These are phyloP conservation scores for Russula griseocarnosa DNA, from an alignment of 768 basidiomycete genomes.

Conservation along the genomic window DNA sequence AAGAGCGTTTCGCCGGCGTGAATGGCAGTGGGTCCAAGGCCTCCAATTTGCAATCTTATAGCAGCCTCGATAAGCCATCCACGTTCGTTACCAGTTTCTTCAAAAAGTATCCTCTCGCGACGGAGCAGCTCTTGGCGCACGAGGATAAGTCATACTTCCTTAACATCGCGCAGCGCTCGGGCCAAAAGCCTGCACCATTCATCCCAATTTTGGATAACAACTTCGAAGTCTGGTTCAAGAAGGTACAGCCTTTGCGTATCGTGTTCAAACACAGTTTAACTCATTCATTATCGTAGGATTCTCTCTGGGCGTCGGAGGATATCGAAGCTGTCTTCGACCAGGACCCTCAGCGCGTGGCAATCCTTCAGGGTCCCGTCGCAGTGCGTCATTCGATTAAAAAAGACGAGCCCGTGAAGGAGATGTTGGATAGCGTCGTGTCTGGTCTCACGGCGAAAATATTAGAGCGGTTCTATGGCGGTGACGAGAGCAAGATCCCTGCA, in stretches of 20 bases:
- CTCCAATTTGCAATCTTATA: conserved; percentile 81
- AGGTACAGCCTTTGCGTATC: conserved; percentile 48
- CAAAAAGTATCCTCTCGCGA: conserved; percentile 74
- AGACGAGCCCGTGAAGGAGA: conserved; percentile 90
- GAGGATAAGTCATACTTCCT: conserved; percentile 97
- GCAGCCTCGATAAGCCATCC: conserved; percentile 74
- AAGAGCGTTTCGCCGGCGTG: conserved; percentile 92
- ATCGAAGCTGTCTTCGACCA: conserved; percentile 99
- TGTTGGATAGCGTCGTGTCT: conserved; percentile 83
- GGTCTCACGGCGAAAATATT: conserved; percentile 75
- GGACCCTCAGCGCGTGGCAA: conserved; percentile 96
- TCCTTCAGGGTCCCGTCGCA: conserved; percentile 95
- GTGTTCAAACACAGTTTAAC: conserved; percentile 1
- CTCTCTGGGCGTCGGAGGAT: conserved; percentile 96
- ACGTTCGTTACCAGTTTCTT: conserved; percentile 81
- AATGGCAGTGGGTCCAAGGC: conserved; percentile 71
- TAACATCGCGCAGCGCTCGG: conserved; percentile 90
- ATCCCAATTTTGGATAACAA: conserved; percentile 90
- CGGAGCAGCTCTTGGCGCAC: conserved; percentile 80
- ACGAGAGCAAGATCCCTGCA: conserved; percentile 68
- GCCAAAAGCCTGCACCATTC: conserved; percentile 98
- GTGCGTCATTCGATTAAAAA: conserved; percentile 82
- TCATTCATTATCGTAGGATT: conserved; percentile 56
- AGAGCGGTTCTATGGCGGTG: conserved; percentile 70
- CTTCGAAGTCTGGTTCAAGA: conserved; percentile 99